phyloP scores from a whole-genome alignment of 2,329 filamentous ascomycete genomes.

The Epichloe sp. region DNA sequence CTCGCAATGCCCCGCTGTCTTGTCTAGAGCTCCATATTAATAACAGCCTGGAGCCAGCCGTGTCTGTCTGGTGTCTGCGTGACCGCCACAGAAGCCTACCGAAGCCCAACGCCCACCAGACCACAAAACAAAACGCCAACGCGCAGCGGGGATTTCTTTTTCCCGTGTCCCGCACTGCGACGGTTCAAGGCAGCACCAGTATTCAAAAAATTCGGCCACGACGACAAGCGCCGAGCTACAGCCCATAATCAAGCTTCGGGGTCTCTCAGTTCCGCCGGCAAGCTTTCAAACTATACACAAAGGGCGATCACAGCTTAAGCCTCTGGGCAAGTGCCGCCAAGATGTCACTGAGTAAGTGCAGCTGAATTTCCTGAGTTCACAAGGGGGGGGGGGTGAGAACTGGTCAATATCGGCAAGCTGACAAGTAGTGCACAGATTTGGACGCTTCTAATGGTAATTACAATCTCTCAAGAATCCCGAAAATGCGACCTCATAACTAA shows the following conservation, averaged over 20 bases:
- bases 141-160: constrained; percentile 13
- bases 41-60: neutral
- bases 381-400: neutral
- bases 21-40: neutral
- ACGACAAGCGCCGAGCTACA: constrained; percentile 19
- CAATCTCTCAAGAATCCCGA: neutral
- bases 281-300: constrained; percentile 1
- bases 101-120: neutral
- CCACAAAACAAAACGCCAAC: neutral
- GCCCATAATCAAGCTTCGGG: constrained; percentile 14
- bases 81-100: neutral
- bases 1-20: neutral
- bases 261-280: constrained; percentile 7
- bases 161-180: constrained; percentile 17
- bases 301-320: constrained; percentile 13
- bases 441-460: constrained; percentile 64
- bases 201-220: constrained; percentile 18
- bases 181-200: constrained; percentile 6
- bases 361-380: constrained; percentile 9
- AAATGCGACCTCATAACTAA: constrained; percentile 2
- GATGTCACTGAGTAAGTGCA: constrained; percentile 27
- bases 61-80: neutral
- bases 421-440: constrained; percentile 45
- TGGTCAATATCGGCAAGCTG: constrained; percentile 20
- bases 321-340: constrained; percentile 17